Base-by-base conservation (phyloP, 257 asterid species). In the Primulina eburnea region DNA sequence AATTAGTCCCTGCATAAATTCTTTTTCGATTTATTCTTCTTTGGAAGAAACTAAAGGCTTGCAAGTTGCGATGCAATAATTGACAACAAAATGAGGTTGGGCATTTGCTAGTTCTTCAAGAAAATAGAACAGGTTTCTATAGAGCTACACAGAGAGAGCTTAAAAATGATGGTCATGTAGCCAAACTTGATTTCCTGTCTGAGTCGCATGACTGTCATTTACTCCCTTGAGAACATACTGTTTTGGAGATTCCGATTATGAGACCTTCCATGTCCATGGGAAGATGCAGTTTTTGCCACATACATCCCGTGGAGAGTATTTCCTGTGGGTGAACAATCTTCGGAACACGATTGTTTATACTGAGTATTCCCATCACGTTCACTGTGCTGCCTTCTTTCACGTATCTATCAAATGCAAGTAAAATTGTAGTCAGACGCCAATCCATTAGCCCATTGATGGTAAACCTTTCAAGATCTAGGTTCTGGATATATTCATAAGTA, bases 191-290 rank as follows among this genome's bases (percentile, higher is more conserved):
- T 50, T 4, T 50, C 8, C 56, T 50, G 20, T 16, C 4, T 7
- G 16, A 21, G 24, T 21, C 24, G 24, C 24, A 21, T 21, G 24
- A 0, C 2, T 12, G 56, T 50, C 20, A 16, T 1, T 50, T 16
- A 50, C 57, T 50, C 20, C 56, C 56, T 16, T 16, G 56, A 50
- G 3, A 4, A 50, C 18, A 4, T 4, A 2, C 20, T 50, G 57
- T 50, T 50, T 17, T 17, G 21, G 57, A 79, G 37, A 61, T 30
- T 18, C 80, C 80, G 14, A 83, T 55, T 29, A 78, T 65, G 20
- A 83, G 65, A 1, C 85, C 88, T 73, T 83, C 79, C 28, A 73
- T 43, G 60, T 83, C 88, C 12, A 69, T 68, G 0, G 88, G 85
- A 14, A 83, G 74, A 34, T 80, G 79, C 47, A 83, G 72, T 66